phyloP scores from a whole-genome alignment of 2,329 filamentous ascomycete genomes.

The Aureobasidium lini region DNA sequence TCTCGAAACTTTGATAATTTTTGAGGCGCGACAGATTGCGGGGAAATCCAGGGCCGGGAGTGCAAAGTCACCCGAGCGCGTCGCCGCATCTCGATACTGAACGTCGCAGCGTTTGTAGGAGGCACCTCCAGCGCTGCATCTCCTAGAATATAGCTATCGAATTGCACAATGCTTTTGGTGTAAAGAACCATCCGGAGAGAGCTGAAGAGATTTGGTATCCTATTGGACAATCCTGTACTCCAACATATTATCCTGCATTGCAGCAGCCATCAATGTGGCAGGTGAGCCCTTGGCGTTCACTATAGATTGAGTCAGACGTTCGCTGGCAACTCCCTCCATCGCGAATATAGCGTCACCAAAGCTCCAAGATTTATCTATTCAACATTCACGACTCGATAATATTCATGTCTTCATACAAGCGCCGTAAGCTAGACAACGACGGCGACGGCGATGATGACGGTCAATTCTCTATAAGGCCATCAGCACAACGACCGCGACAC shows the following conservation, averaged over 20 bases:
- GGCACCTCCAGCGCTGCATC: too few relatives aligned
- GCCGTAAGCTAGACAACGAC: constrained; percentile 47
- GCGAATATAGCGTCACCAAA: not conserved
- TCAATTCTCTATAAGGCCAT: constrained; percentile 46
- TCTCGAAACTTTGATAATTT: constrained; percentile 2
- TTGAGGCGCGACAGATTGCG: not conserved
- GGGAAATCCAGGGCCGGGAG: not conserved
- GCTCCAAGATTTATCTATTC: not conserved
- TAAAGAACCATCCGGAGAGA: too few relatives aligned
- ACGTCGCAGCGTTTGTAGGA: not conserved
- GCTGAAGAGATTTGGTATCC: too few relatives aligned
- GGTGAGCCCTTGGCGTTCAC: too few relatives aligned
- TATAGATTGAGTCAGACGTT: too few relatives aligned
- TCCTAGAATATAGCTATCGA: too few relatives aligned
- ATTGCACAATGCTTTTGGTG: too few relatives aligned
- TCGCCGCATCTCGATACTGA: not conserved
- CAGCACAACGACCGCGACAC: constrained; percentile 25
- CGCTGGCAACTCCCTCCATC: too few relatives aligned
- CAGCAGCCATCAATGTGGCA: too few relatives aligned
- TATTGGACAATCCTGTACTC: too few relatives aligned
- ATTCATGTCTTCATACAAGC: constrained; percentile 34
- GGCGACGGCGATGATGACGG: constrained; percentile 46
- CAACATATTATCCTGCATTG: too few relatives aligned
- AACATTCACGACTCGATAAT: not conserved
- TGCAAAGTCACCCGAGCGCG: not conserved